phyloP scores from a whole-genome alignment of 371 early-diverging fungal species.

The Cokeromyces recurvatus region DNA sequence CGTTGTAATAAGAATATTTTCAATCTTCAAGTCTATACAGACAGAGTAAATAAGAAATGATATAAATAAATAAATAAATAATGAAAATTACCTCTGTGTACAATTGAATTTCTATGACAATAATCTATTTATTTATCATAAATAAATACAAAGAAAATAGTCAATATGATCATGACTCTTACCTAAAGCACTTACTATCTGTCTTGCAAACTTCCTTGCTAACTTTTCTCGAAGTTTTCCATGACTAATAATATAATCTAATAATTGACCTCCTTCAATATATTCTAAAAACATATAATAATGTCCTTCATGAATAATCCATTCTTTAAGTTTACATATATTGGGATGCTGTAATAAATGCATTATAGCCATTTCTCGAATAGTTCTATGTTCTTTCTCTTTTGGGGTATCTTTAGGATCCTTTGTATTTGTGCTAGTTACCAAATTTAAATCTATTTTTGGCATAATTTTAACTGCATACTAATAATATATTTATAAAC shows the following conservation, averaged over 20 bases:
- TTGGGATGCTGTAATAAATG: constrained; percentile 79
- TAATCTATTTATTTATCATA: constrained; percentile 28
- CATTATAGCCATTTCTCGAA: constrained; percentile 78
- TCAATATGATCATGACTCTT: background rate
- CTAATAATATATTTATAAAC: constrained; percentile 8
- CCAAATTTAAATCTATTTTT: constrained; percentile 24
- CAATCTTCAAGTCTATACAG: constrained; percentile 92
- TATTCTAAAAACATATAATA: constrained; percentile 90
- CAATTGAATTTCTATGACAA: constrained; percentile 65
- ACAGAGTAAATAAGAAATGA: constrained; percentile 12
- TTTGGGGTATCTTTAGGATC: constrained; percentile 49
- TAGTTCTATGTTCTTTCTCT: constrained; percentile 59
- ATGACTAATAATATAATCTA: constrained; percentile 73
- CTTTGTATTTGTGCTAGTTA: constrained; percentile 8
- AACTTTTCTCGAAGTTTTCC: constrained; percentile 66
- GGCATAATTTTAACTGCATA: constrained; percentile 52
- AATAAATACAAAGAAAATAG: too few species aligned
- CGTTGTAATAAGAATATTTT: constrained; percentile 76
- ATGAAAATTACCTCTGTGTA: too few species aligned
- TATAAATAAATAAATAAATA: constrained; percentile 17
- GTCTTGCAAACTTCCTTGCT: constrained; percentile 71
- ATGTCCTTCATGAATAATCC: constrained; percentile 61
- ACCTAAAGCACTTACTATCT: constrained; percentile 74
- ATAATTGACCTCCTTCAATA: constrained; percentile 68
- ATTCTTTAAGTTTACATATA: constrained; percentile 68